phyloP scores from a whole-genome alignment of 208 protist species.

The Acanthamoeba triangularis region DNA sequence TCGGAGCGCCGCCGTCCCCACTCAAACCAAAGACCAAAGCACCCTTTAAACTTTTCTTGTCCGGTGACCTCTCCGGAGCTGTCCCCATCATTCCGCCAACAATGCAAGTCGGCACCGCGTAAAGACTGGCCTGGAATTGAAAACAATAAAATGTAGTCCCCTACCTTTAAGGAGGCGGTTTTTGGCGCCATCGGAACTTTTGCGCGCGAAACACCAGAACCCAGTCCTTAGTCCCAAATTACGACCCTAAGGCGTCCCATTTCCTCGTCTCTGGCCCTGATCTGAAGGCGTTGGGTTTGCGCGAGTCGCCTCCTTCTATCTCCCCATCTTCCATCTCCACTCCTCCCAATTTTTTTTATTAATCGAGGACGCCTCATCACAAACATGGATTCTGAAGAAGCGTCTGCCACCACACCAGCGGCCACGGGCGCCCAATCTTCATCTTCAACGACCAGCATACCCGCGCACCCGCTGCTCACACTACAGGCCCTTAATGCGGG shows the following conservation, averaged over 20 bases:
- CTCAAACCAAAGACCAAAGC: no score
- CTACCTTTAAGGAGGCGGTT: not conserved
- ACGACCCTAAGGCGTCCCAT: not conserved
- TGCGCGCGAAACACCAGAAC: not conserved
- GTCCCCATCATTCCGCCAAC: no score
- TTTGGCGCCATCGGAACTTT: not conserved
- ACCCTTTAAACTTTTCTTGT: no score
- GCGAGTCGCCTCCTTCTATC: not conserved
- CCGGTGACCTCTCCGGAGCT: no score
- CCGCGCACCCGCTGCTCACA: not conserved
- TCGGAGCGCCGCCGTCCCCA: not conserved
- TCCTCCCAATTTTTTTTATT: not conserved
- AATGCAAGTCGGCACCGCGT: no score
- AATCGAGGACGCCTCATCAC: not conserved
- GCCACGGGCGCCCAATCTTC: not conserved
- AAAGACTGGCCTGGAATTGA: no score
- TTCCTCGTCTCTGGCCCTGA: not conserved
- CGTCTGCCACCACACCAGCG: not conserved
- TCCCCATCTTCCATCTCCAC: not conserved
- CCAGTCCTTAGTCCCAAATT: not conserved
- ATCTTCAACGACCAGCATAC: not conserved
- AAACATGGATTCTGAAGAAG: not conserved
- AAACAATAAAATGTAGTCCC: no score
- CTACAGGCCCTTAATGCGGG: conserved; percentile 11
- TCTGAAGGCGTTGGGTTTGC: not conserved